These are phyloP conservation scores for Venturia nashicola DNA, from an alignment of 2,329 filamentous ascomycete genomes.

Conservation along the genomic window DNA sequence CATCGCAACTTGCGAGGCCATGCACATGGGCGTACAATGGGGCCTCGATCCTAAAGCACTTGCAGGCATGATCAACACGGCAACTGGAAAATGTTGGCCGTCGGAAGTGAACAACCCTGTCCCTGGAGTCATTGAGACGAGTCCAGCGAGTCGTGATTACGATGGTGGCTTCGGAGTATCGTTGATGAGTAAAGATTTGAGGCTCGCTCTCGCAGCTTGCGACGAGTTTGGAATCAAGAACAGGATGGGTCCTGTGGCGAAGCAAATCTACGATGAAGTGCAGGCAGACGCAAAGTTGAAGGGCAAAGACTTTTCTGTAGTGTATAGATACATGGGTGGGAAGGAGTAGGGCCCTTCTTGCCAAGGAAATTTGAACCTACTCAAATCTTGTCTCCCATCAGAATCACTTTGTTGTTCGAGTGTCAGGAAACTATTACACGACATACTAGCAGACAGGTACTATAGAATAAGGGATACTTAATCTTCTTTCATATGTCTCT, in stretches of 20 bases:
- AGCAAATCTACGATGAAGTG: slow-evolving; percentile 32
- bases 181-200: slow-evolving; percentile 38
- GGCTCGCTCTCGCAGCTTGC: slow-evolving; percentile 34
- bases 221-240: slow-evolving; percentile 32
- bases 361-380: too few relatives aligned
- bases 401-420: too few relatives aligned
- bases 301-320: slow-evolving; percentile 38
- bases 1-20: slow-evolving; percentile 55
- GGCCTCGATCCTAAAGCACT: slow-evolving; percentile 55
- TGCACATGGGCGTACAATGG: slow-evolving; percentile 53
- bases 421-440: too few relatives aligned
- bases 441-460: too few relatives aligned
- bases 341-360: slow-evolving; percentile 20
- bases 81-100: slow-evolving; percentile 92
- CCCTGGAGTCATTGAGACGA: slow-evolving; percentile 62
- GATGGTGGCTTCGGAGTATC: slow-evolving; percentile 38
- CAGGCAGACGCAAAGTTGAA: slow-evolving; percentile 31
- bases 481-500: too few relatives aligned
- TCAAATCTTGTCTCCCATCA: too few relatives aligned
- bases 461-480: too few relatives aligned
- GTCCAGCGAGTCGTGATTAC: slow-evolving; percentile 65
- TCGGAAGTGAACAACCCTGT: slow-evolving; percentile 95
- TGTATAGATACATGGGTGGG: slow-evolving; percentile 37
- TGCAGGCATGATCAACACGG: slow-evolving; percentile 79
- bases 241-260: slow-evolving; percentile 32